These are phyloP conservation scores for Thymus quinquecostatus DNA, from an alignment of 257 asterid genomes.

Conservation along the genomic window DNA sequence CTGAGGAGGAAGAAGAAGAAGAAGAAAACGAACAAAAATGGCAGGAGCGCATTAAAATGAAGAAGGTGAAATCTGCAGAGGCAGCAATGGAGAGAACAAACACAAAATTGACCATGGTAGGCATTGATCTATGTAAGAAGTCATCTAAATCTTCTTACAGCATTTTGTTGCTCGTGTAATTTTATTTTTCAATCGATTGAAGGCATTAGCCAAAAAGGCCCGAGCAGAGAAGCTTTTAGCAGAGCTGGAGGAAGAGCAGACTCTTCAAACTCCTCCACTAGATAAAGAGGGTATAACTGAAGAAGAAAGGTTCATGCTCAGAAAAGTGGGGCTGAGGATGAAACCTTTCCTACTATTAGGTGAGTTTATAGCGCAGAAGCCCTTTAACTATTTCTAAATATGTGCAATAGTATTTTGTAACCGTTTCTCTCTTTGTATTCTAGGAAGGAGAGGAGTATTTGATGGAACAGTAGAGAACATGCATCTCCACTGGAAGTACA, in stretches of 20 bases:
- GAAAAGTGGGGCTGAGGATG: constrained; percentile 94
- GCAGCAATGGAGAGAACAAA: constrained; percentile 57
- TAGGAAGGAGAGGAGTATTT: constrained; percentile 96
- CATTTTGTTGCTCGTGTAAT: constrained; percentile 25
- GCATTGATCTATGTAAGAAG: constrained; percentile 34
- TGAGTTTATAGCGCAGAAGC: constrained; percentile 38
- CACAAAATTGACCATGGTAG: constrained; percentile 66
- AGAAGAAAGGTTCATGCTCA: constrained; percentile 95
- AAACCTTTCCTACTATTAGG: constrained; percentile 86
- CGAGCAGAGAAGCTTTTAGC: constrained; percentile 79
- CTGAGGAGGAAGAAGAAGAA: constrained; percentile 34
- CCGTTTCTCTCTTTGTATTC: constrained; percentile 36
- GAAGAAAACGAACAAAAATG: constrained; percentile 32
- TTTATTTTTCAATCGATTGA: constrained; percentile 39
- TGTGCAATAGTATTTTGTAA: constrained; percentile 15
- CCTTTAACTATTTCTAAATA: constrained; percentile 13
- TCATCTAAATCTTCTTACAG: constrained; percentile 28
- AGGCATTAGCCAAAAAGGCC: constrained; percentile 84
- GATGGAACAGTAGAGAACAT: constrained; percentile 97
- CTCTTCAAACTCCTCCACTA: constrained; percentile 52
- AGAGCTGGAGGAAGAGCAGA: constrained; percentile 64
- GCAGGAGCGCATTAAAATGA: constrained; percentile 41
- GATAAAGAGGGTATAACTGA: constrained; percentile 97
- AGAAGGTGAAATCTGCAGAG: constrained; percentile 44
- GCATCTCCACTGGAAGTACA: constrained; percentile 99